Percentiles rank a stretch among this genome's conserved stretches.
Evolutionary conservation across 305 asterid genomes (phyloP).

Genomic region (Fraxinus xanthoxyloides): DNA sequence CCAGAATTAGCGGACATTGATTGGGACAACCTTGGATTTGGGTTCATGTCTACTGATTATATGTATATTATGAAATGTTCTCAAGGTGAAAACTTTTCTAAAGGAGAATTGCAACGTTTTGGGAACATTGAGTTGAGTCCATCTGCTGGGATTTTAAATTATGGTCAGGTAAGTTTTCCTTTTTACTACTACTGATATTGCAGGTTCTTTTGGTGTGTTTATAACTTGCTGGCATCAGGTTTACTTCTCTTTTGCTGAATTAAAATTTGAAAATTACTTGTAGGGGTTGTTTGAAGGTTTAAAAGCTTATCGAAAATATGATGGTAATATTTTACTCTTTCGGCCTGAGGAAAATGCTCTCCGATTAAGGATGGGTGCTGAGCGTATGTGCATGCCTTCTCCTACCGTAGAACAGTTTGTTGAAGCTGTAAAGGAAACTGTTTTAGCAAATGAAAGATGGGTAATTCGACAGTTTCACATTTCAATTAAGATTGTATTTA

Average conservation of each 20-base stretch:
- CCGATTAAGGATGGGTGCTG: constrained; percentile 77
- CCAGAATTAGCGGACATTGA: constrained; percentile 66
- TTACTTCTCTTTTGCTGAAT: background rate
- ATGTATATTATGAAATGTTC: constrained; percentile 86
- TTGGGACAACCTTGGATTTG: constrained; percentile 91
- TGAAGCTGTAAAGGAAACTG: constrained; percentile 86
- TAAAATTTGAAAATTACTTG: background rate
- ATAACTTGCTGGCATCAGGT: background rate
- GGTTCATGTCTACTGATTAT: constrained; percentile 75
- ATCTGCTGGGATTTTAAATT: constrained; percentile 84
- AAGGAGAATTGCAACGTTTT: constrained; percentile 79
- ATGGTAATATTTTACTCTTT: constrained; percentile 77
- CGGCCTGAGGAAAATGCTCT: constrained; percentile 88
- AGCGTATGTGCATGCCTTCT: constrained; percentile 97
- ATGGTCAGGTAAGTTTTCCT: constrained; percentile 67
- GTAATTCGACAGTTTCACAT: constrained; percentile 36
- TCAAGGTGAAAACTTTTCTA: constrained; percentile 60
- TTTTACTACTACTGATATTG: background rate
- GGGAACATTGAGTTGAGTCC: constrained; percentile 98
- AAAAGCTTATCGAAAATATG: constrained; percentile 76
- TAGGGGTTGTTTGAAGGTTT: constrained; percentile 95
- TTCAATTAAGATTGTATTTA: constrained; percentile 3
- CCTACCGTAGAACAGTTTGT: constrained; percentile 83
- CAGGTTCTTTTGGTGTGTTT: background rate
- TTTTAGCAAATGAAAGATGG: constrained; percentile 92